Evolutionary conservation across 371 early-diverging fungal genomes (phyloP).

Genomic region (Lichtheimia ramosa): DNA sequence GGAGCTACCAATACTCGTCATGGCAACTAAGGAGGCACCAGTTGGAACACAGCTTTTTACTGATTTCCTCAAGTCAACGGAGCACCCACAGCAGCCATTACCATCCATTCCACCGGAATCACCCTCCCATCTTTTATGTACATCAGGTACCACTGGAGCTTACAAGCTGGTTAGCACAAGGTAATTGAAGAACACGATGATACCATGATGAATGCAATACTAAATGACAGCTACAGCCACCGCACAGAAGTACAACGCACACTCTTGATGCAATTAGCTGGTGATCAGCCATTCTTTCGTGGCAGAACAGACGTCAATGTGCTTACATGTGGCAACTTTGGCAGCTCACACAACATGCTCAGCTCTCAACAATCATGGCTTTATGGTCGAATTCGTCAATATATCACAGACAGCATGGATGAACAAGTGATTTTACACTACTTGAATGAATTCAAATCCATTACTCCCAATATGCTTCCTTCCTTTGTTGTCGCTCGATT

Average conservation of each 20-base stretch:
- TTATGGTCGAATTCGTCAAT: not conserved
- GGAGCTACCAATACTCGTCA: not conserved
- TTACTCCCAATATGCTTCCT: not conserved
- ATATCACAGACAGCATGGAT: not conserved
- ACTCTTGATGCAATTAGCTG: no score
- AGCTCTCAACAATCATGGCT: not conserved
- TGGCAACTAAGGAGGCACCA: not conserved
- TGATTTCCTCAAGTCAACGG: not conserved
- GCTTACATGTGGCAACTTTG: not conserved
- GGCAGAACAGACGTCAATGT: not conserved
- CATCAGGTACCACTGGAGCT: not conserved
- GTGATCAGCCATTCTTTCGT: no score
- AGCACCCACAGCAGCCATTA: no score
- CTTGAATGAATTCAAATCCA: not conserved
- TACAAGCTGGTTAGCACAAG: not conserved
- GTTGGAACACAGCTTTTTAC: not conserved
- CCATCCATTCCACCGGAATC: not conserved
- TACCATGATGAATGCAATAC: not conserved
- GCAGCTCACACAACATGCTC: not conserved
- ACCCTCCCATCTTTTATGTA: not conserved
- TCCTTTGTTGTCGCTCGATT: no score
- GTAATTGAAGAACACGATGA: not conserved
- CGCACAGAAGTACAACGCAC: not conserved
- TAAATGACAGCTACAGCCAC: not conserved
- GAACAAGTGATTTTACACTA: not conserved